Evolutionary conservation across 2,329 filamentous ascomycete species (phyloP).

Genomic region (Fusarium xyrophilum): DNA sequence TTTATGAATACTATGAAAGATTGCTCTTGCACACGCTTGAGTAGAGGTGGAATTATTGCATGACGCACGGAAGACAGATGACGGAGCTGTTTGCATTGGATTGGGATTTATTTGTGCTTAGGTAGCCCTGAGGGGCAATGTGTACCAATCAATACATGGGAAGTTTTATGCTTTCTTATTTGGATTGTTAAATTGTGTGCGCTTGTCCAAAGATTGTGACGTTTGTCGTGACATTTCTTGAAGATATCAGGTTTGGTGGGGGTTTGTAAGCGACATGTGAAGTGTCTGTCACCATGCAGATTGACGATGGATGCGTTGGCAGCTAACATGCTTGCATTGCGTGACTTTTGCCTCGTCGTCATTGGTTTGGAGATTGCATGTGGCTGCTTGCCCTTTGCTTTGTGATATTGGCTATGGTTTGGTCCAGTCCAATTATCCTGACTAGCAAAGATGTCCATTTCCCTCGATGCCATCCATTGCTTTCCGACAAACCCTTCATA

Average conservation of each 20-base stretch:
- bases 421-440: rapidly evolving
- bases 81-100: conserved; percentile 33
- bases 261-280: neutral
- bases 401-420: too few species aligned
- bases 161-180: neutral
- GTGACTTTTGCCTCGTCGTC: neutral
- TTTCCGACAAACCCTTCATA: neutral
- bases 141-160: conserved; percentile 5
- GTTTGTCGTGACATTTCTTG: neutral
- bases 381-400: neutral
- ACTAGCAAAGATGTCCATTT: neutral
- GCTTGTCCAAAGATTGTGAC: neutral
- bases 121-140: neutral
- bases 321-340: neutral
- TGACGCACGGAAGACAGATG: conserved; percentile 30
- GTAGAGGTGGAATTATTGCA: conserved; percentile 17
- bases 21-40: conserved; percentile 23
- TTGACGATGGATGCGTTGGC: neutral
- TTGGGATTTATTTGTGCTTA: neutral
- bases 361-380: neutral
- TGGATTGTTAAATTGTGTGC: neutral
- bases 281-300: neutral
- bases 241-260: neutral
- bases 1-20: conserved; percentile 16
- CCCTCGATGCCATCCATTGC: neutral